Evolutionary conservation across 768 basidiomycete genomes (phyloP), one percentile per base, ranked within the genome.

Genomic region (Leccinum incarnatum): DNA sequence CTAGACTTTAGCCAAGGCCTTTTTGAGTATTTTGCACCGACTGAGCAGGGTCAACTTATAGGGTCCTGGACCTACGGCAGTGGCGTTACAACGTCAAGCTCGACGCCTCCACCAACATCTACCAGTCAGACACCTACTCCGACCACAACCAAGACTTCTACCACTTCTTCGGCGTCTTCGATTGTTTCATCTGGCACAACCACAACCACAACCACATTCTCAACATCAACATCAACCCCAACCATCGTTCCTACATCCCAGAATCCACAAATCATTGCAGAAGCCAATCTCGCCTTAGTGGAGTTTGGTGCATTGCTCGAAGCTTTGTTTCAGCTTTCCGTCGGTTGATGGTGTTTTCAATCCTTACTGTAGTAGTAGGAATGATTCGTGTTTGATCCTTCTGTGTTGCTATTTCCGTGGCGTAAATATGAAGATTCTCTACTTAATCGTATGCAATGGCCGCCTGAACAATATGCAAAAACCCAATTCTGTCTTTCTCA

Each of bases 1-100:
- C 74, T 85, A 19, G 84, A 85, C 65, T 62, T 83, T 19, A 79
- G 78, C 7, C 62, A 67, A 1, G 75, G 74, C 15, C 76, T 85
- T n/a, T 83, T 83, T 64, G 4, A 67, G 3, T 69, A 66, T 63
- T 78, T 83, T 55, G 80, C 70, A 1, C 59, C 70, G 21, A 50
- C 69, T 12, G 53, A 47, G 15, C 54, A 62, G 5, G 81, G 81
- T 36, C 68, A 74, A 14, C 54, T 83, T 21, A 56, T 68, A 25
- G 78, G 78, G 2, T 60, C 63, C 3, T 85, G 84, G 83, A 59
- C 54, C 14, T 78, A 72, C 53, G 72, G 73, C 17, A 69, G 57
- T 19, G 67, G 56, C 7, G 59, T 61, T n/a, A 30, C 67, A 7
- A 52, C 60, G 2, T 56, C 70, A 48, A 71, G 64, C 51, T 62